A percentile compares a stretch with the other conserved stretches of the same genome.
These are phyloP conservation scores for Candida patagonica DNA, from an alignment of 805 yeast genomes.

Conservation along the genomic window DNA sequence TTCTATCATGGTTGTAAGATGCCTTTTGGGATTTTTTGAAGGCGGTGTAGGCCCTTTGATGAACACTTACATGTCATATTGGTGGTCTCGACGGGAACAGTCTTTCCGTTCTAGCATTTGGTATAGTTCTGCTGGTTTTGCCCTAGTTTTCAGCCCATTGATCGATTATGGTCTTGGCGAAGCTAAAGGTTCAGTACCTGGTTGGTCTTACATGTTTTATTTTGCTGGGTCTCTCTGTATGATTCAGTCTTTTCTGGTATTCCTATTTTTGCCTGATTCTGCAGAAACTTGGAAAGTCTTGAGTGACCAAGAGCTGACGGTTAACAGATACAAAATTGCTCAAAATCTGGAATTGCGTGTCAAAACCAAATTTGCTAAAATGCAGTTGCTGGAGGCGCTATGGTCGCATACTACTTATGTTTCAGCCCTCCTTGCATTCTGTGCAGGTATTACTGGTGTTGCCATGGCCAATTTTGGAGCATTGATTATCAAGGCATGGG, in stretches of 20 bases:
- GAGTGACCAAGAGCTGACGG: conserved; percentile 12
- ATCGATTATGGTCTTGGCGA: conserved; percentile 19
- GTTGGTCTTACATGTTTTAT: conserved; percentile 56
- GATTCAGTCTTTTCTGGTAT: conserved; percentile 38
- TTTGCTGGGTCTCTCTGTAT: conserved; percentile 53
- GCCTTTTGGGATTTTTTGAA: too few relatives aligned
- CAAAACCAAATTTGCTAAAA: conserved; percentile 46
- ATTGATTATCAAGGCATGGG: conserved; percentile 37
- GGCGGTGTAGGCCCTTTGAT: too few relatives aligned
- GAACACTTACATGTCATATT: too few relatives aligned
- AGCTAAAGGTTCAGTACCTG: conserved; percentile 24
- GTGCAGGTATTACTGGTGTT: conserved; percentile 43
- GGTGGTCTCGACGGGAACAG: conserved; percentile 39
- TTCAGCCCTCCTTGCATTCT: conserved; percentile 31
- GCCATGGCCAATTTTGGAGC: conserved; percentile 43
- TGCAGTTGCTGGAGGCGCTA: conserved; percentile 45
- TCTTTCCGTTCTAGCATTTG: conserved; percentile 41
- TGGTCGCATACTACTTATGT: conserved; percentile 41
- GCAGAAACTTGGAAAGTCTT: conserved; percentile 35
- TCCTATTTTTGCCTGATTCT: conserved; percentile 45
- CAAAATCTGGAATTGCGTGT: conserved; percentile 43
- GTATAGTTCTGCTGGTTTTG: conserved; percentile 28
- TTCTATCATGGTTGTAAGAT: too few relatives aligned
- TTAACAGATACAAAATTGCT: conserved; percentile 45
- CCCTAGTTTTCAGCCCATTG: conserved; percentile 22